Conservation (phyloP, 2,329 filamentous ascomycete genomes). For the Clonostachys solani region DNA sequence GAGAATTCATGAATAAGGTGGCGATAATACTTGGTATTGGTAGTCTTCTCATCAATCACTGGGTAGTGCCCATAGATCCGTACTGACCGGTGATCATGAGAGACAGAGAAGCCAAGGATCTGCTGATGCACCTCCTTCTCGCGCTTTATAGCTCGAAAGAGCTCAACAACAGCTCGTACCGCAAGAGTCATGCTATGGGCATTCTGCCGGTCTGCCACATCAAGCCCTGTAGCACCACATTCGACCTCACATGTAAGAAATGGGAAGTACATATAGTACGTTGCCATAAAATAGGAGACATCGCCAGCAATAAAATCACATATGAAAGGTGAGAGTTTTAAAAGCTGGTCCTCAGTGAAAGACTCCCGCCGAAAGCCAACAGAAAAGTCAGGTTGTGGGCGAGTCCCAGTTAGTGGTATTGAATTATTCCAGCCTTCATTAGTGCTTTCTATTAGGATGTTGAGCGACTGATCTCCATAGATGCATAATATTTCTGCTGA, state of each 20-base stretch:
- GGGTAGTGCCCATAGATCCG: slow-evolving; percentile 35
- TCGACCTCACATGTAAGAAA: slow-evolving; percentile 45
- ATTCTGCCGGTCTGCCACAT: slow-evolving; percentile 32
- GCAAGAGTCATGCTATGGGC: slow-evolving; percentile 34
- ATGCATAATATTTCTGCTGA: slow-evolving; percentile 26
- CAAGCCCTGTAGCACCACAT: slow-evolving; percentile 27
- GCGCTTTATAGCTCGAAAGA: slow-evolving; percentile 27
- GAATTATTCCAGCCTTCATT: slow-evolving; percentile 36
- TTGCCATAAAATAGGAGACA: slow-evolving; percentile 34
- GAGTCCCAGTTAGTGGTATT: slow-evolving; percentile 24
- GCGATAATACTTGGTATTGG: slow-evolving; percentile 27
- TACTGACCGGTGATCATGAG: slow-evolving; percentile 17
- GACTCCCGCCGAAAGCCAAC: slow-evolving; percentile 32
- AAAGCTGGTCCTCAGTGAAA: slow-evolving; percentile 35
- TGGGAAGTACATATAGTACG: slow-evolving; percentile 40
- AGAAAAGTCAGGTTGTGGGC: slow-evolving; percentile 38
- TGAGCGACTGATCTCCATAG: slow-evolving; percentile 17
- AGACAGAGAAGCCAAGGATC: slow-evolving; percentile 38
- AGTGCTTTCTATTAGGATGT: slow-evolving; percentile 19
- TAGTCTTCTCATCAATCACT: slow-evolving; percentile 19
- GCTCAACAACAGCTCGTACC: slow-evolving; percentile 27
- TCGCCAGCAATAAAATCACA: slow-evolving; percentile 10
- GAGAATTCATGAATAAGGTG: slow-evolving; percentile 25
- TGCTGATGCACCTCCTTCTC: slow-evolving; percentile 30
- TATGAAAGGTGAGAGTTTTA: slow-evolving; percentile 29